Conservation (phyloP, 1,284 basidiomycete species). For the Boletus calvinii region DNA sequence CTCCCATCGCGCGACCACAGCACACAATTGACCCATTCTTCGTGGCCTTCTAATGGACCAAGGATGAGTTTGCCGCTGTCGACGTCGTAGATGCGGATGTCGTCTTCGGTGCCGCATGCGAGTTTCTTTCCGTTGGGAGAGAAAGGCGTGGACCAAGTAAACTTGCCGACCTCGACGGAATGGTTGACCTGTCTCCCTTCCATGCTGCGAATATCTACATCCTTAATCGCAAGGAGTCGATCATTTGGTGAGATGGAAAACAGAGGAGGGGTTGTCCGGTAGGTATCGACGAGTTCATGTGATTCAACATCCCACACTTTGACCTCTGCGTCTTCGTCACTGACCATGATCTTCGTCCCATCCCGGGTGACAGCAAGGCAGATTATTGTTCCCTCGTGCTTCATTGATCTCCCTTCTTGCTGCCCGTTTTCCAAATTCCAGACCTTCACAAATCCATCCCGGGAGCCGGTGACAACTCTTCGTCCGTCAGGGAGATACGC, state of each 20-base stretch:
- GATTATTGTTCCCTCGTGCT: no score
- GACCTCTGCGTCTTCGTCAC: background rate
- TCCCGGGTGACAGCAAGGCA: background rate
- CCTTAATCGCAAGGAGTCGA: background rate
- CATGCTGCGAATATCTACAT: background rate
- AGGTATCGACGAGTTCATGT: background rate
- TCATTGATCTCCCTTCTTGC: no score
- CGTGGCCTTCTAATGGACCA: no score
- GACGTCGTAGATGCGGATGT: background rate
- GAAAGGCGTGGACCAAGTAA: background rate
- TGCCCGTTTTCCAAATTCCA: no score
- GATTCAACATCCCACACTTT: background rate
- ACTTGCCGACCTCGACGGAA: background rate
- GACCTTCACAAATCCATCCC: no score
- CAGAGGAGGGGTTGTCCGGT: no score
- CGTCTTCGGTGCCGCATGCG: background rate
- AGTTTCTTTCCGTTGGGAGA: constrained; percentile 4
- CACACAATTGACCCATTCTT: no score
- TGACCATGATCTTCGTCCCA: background rate
- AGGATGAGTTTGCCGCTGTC: background rate
- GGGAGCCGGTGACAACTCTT: no score
- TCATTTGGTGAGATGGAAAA: background rate
- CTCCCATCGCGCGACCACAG: no score
- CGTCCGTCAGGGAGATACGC: no score
- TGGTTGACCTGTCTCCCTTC: background rate